Conservation (phyloP, 1,284 basidiomycete genomes). For the Ceratobasidium sp. region DNA sequence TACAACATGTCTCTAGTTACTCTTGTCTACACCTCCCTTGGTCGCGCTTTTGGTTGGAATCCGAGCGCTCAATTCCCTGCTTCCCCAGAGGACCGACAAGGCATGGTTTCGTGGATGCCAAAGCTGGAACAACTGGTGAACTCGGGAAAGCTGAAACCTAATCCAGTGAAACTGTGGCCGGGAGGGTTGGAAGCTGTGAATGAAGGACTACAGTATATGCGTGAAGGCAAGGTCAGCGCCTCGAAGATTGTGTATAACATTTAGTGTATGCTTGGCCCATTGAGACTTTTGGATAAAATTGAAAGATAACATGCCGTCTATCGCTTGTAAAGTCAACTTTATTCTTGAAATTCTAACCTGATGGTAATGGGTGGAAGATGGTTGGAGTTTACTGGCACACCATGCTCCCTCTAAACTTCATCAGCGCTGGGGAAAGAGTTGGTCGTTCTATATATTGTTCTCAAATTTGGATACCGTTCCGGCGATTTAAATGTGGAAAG, state of each 20-base stretch:
- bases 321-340: too few species aligned
- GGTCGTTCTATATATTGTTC: too few species aligned
- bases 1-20: conserved; percentile 41
- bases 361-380: too few species aligned
- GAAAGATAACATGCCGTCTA: too few species aligned
- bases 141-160: conserved; percentile 43
- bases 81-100: conserved; percentile 46
- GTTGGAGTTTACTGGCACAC: too few species aligned
- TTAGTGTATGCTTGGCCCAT: too few species aligned
- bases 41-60: conserved; percentile 32
- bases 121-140: conserved; percentile 43
- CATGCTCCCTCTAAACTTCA: too few species aligned
- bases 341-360: too few species aligned
- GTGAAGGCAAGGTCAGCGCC: conserved; percentile 44
- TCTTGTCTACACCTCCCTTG: conserved; percentile 42
- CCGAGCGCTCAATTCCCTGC: conserved; percentile 41
- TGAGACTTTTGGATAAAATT: too few species aligned
- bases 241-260: conserved; percentile 43
- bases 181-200: conserved; percentile 22
- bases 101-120: conserved; percentile 44
- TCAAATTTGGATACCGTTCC: too few species aligned
- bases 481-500: too few species aligned
- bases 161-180: conserved; percentile 43
- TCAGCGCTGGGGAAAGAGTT: too few species aligned
- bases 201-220: conserved; percentile 36